Percentiles rank a stretch among this genome's conserved stretches.
Evolutionary conservation across 139 green algal genomes (phyloP).

Genomic region (Tetraselmis striata): DNA sequence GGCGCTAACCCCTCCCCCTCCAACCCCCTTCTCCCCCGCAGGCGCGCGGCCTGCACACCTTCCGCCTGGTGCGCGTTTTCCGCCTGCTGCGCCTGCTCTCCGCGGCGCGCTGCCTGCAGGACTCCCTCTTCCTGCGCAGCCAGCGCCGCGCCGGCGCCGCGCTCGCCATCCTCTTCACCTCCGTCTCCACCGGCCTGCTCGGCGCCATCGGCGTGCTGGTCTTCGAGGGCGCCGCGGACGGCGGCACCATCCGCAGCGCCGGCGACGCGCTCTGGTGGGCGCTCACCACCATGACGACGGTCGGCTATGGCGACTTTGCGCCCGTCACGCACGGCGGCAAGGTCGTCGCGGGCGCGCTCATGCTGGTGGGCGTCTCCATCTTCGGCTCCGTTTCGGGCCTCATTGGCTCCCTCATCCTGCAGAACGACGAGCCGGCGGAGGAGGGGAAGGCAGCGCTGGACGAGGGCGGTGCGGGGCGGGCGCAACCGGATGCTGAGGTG

Average conservation of each 20-base stretch:
- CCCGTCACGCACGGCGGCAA: slow-evolving; percentile 22
- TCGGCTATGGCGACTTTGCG: slow-evolving; percentile 35
- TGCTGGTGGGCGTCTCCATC: slow-evolving; percentile 27
- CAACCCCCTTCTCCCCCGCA: neutral
- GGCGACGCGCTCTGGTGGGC: slow-evolving; percentile 26
- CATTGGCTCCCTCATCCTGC: too few relatives aligned
- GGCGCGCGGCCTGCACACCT: neutral
- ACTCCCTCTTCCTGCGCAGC: neutral
- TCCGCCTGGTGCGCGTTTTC: neutral
- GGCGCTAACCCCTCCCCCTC: too few relatives aligned
- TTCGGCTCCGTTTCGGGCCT: too few relatives aligned
- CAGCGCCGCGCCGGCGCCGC: neutral
- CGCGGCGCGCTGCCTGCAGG: neutral
- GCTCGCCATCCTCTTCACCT: neutral
- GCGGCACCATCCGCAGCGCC: slow-evolving; percentile 6
- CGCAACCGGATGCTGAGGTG: too few relatives aligned
- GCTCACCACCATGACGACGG: slow-evolving; percentile 36
- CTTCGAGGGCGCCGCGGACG: neutral
- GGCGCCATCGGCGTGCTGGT: neutral
- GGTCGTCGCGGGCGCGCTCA: slow-evolving; percentile 13
- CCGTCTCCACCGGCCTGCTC: neutral
- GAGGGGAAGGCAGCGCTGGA: too few relatives aligned
- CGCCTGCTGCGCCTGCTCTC: neutral
- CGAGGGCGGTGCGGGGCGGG: too few relatives aligned
- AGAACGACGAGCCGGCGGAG: too few relatives aligned